phyloP scores from a whole-genome alignment of 2,329 filamentous ascomycete genomes.

The Coniella vitis region DNA sequence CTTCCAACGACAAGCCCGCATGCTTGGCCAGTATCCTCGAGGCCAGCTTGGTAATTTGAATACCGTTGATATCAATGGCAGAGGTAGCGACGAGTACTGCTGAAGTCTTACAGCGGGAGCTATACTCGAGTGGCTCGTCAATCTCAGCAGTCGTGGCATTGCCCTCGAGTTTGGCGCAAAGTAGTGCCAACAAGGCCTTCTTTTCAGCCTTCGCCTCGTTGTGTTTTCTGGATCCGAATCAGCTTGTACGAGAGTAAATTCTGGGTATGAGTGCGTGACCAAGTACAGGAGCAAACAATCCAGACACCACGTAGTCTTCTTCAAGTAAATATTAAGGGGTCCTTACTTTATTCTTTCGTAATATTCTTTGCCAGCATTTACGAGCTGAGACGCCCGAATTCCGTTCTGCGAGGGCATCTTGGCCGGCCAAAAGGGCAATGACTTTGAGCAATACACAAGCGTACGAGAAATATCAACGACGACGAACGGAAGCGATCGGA shows the following conservation, averaged over 20 bases:
- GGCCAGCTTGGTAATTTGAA: slow-evolving; percentile 13
- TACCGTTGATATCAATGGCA: slow-evolving; percentile 13
- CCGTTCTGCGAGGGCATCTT: slow-evolving; percentile 13
- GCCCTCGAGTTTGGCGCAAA: slow-evolving; percentile 12
- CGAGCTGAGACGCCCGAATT: slow-evolving; percentile 10
- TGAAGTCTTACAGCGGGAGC: slow-evolving; percentile 9
- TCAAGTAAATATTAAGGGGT: background rate
- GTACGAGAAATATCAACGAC: background rate
- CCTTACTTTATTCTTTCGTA: slow-evolving; percentile 15
- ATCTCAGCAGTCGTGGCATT: slow-evolving; percentile 11
- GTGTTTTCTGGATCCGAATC: slow-evolving; percentile 11
- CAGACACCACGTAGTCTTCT: too few relatives aligned
- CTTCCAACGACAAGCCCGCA: slow-evolving; percentile 13
- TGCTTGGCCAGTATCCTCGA: slow-evolving; percentile 14
- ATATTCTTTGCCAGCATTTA: slow-evolving; percentile 13
- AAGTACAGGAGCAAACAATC: too few relatives aligned
- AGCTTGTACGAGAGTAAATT: background rate
- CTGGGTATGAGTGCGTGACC: background rate
- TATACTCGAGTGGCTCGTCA: slow-evolving; percentile 13
- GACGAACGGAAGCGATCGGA: background rate
- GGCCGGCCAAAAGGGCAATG: background rate
- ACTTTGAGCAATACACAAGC: background rate
- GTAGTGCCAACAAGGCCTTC: slow-evolving; percentile 14
- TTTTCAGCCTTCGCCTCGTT: slow-evolving; percentile 15
- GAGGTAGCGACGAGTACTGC: slow-evolving; percentile 13